These are phyloP conservation scores for Peniophora sp. DNA, from an alignment of 1,284 basidiomycete species.

Conservation along the genomic window DNA sequence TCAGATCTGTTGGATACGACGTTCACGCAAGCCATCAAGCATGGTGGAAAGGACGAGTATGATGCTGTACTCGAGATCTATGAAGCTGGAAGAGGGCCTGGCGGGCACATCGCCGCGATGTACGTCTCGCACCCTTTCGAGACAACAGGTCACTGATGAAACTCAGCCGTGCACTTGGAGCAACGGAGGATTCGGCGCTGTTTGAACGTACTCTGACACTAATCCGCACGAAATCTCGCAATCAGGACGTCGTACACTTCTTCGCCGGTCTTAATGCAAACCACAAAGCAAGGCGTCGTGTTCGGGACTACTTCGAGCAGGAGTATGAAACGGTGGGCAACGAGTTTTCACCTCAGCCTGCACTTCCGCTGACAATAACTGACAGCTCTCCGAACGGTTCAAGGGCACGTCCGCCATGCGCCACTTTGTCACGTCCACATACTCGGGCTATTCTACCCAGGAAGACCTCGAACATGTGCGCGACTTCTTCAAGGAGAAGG, in stretches of 20 bases:
- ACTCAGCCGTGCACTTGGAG: constrained; percentile 32
- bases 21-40: constrained; percentile 27
- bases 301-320: constrained; percentile 41
- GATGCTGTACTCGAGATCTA: constrained; percentile 67
- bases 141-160: not conserved
- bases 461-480: constrained; percentile 50
- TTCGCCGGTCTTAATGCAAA: constrained; percentile 40
- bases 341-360: not conserved
- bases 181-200: constrained; percentile 36
- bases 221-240: constrained; percentile 47
- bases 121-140: constrained; percentile 23
- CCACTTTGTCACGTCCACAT: constrained; percentile 37
- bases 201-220: constrained; percentile 53
- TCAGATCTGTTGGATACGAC: constrained; percentile 59
- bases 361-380: not conserved
- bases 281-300: constrained; percentile 30
- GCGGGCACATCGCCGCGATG: constrained; percentile 65
- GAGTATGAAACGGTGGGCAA: constrained; percentile 55
- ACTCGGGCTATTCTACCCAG: constrained; percentile 42
- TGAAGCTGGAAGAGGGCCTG: constrained; percentile 63
- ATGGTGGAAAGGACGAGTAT: constrained; percentile 65
- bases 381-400: constrained; percentile 70
- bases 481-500: constrained; percentile 56
- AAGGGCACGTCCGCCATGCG: constrained; percentile 58
- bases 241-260: constrained; percentile 60